Base-by-base conservation (phyloP, 768 basidiomycete species). In the Postia placenta region DNA sequence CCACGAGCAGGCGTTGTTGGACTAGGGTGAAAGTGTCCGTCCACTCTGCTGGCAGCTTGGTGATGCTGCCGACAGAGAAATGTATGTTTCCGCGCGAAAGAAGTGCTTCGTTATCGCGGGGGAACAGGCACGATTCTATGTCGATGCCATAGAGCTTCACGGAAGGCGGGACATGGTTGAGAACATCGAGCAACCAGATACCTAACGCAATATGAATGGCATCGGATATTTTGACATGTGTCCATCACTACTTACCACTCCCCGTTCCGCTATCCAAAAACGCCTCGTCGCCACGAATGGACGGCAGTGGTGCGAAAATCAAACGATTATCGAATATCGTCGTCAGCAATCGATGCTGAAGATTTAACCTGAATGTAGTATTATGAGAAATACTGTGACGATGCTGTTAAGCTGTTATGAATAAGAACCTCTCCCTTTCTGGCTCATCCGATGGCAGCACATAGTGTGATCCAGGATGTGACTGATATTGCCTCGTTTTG, bases 1-100 rank as follows among this genome's bases (percentile, higher is more conserved):
- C 54, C 5, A 67, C 53, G 1, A 69, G 54, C 17, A 70, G 56
- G 0, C 68, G 60, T 24, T 70, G 69, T 24, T 67, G 56, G 14
- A 69, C 55, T 35, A 70, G 56, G 2, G 48, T 15, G 50, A 70
- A 70, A 15, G 56, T 60, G 17, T 54, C 59, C 2, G 57, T 42
- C 68, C 69, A 67, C 24, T 58, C 60, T 0, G 36, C 27, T 0
- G 69, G 67, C 11, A 69, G 60, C n/a, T 49, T 23, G 5, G 59
- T 61, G n/a, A 58, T 51, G 28, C 64, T 61, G 20, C 56, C 48
- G 22, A 51, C 40, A 17, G 41, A 38, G 37, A 56, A 56, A 12
- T 42, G n/a, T 12, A 53, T 46, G 48, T 59, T 59, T 7, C 46
- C 24, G 11, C 41, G 24, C n/a, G 51, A 42, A 14, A 37, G 22